Evolutionary conservation across 164 flowering plant genomes (phyloP).

Genomic region (Berberis vulgaris): DNA sequence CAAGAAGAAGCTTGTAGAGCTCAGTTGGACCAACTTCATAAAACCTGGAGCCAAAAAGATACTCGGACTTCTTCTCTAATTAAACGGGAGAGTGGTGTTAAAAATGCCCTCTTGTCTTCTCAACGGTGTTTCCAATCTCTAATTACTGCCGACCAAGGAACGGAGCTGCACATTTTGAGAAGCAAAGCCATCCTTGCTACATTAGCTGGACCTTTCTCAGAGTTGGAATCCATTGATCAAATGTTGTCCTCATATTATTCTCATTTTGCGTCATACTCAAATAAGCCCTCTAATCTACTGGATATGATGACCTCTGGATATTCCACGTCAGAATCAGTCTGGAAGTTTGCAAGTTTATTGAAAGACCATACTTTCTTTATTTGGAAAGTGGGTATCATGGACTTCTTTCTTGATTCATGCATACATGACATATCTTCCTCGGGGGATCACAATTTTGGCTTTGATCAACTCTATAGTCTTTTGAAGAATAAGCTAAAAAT

Average conservation of each 20-base stretch:
- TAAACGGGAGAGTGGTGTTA: constrained; percentile 56
- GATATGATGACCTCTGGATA: constrained; percentile 54
- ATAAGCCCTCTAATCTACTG: constrained; percentile 23
- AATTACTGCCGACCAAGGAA: constrained; percentile 31
- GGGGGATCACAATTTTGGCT: constrained; percentile 68
- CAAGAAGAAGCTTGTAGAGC: constrained; percentile 95
- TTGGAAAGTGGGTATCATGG: constrained; percentile 76
- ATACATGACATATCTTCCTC: constrained; percentile 64
- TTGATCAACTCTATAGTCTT: constrained; percentile 63
- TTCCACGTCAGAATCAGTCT: constrained; percentile 50
- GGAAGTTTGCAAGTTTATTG: constrained; percentile 55
- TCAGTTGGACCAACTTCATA: constrained; percentile 81
- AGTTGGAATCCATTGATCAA: constrained; percentile 64
- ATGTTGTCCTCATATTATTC: constrained; percentile 31
- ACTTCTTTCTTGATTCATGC: constrained; percentile 79
- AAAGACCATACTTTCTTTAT: constrained; percentile 54
- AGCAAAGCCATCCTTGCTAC: constrained; percentile 50
- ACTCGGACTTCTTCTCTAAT: constrained; percentile 43
- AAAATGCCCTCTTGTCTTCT: constrained; percentile 43
- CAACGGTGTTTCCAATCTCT: constrained; percentile 54
- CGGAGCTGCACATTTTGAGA: constrained; percentile 34
- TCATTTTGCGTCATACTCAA: constrained; percentile 21
- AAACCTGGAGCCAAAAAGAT: constrained; percentile 83
- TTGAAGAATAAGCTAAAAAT: constrained; percentile 57
- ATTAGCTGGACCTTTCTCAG: constrained; percentile 58